Evolutionary conservation across 2,329 filamentous ascomycete genomes (phyloP).

Genomic region (Zasmidium angulare): DNA sequence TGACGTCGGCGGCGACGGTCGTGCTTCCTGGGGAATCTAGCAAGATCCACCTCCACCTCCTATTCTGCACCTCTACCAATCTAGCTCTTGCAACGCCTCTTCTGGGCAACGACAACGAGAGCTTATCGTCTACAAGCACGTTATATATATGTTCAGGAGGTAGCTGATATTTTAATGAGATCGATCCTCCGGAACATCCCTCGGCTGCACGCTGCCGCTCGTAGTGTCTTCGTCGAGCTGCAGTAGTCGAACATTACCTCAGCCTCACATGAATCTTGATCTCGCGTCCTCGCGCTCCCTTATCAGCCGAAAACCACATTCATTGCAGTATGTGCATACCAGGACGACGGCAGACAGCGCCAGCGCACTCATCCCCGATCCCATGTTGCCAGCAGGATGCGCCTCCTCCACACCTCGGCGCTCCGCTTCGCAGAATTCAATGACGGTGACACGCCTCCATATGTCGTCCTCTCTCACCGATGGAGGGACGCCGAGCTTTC

Average conservation of each 20-base stretch:
- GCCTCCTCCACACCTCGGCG: conserved; percentile 8
- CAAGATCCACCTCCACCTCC: background rate
- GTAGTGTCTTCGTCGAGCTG: too few species aligned
- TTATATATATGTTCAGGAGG: background rate
- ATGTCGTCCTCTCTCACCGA: conserved; percentile 12
- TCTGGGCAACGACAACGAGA: background rate
- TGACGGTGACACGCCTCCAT: conserved; percentile 5
- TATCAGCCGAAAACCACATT: background rate
- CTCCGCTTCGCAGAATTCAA: conserved; percentile 8
- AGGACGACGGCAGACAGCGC: background rate
- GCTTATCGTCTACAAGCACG: background rate
- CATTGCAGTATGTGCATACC: background rate
- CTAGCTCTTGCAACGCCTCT: background rate
- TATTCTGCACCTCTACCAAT: background rate
- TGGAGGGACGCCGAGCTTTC: conserved; percentile 9
- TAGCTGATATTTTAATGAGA: too few species aligned
- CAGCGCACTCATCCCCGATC: background rate
- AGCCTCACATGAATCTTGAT: background rate
- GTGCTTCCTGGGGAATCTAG: background rate
- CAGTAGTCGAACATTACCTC: background rate
- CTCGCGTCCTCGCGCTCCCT: background rate
- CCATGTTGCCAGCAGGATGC: background rate
- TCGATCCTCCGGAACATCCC: too few species aligned
- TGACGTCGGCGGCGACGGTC: conserved; percentile 1
- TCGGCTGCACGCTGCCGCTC: too few species aligned